These are phyloP conservation scores for Mitragyna speciosa DNA, from an alignment of 257 asterid species.

Conservation along the genomic window DNA sequence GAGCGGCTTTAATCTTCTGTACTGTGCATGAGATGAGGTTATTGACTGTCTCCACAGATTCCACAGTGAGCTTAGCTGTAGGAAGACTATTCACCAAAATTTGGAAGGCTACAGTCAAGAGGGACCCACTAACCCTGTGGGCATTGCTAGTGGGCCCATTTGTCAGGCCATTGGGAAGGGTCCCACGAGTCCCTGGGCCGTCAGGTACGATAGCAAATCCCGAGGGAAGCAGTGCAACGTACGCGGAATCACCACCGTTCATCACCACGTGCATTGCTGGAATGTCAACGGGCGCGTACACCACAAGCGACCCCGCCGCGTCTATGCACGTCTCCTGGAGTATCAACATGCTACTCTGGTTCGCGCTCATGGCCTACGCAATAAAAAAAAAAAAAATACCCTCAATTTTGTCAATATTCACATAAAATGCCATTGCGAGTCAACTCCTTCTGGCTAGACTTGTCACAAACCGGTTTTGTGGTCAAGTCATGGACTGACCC, in stretches of 20 bases:
- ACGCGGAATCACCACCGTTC: conserved; percentile 95
- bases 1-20: conserved; percentile 85
- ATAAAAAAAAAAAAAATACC: conserved; percentile 10
- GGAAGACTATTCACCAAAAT: conserved; percentile 82
- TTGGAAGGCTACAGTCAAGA: conserved; percentile 87
- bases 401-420: conserved; percentile 5
- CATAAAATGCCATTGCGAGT: conserved; percentile 24
- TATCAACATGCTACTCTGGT: conserved; percentile 84
- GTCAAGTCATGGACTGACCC: conserved; percentile 43
- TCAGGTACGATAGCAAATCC: conserved; percentile 89
- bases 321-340: conserved; percentile 86
- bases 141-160: conserved; percentile 30
- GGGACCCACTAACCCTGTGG: conserved; percentile 60
- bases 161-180: conserved; percentile 9
- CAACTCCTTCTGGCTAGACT: conserved; percentile 32
- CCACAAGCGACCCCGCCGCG: conserved; percentile 83
- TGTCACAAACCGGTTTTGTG: conserved; percentile 5
- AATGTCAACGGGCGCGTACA: conserved; percentile 96
- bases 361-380: conserved; percentile 57
- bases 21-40: conserved; percentile 91
- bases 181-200: conserved; percentile 59
- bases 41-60: conserved; percentile 91
- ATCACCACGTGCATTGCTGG: conserved; percentile 92
- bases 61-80: conserved; percentile 82
- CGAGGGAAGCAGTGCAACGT: conserved; percentile 87